Base-by-base conservation (phyloP, 352 stramenopile genomes). In the Phytophthora citrophthora region DNA sequence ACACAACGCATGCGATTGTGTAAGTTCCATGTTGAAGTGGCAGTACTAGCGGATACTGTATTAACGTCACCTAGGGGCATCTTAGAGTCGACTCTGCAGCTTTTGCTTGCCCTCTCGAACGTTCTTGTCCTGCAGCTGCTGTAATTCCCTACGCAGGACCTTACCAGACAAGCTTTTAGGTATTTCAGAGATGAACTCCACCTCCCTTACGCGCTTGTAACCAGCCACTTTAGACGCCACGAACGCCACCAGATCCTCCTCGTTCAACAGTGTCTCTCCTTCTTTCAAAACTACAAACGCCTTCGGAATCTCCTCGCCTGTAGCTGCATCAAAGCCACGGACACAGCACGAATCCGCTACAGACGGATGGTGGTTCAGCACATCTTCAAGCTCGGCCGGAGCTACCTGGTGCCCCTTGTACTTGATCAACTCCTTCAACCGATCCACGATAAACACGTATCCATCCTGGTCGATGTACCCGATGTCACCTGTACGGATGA, bases 401-500 rank as follows among this genome's bases (percentile, higher is more conserved):
- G 94, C 89, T 10, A 98, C 78, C 57, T 96, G 94, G 56, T 96
- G 95, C 11, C 92, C 94, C 56, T 97, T 97, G 61, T 97, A 93
- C 79, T 98, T 98, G 74, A 98, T 98, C 4, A 98, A 65, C 69
- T 98, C 94, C 79, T 98, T 98, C 11, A 88, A 57, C n/a, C 95
- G 74, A 68, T 98, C 95, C 0, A 92, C 88, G 26, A 98, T 95
- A 56, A 88, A 96, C n/a, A 98, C 86, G 67, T 81, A 98, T 7
- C 91, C 93, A 32, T 98, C 91, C 16, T 96, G 83, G 63, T 98
- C 94, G 36, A 98, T 93, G 43, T 92, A 90, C 10, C 83, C 91
- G 26, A 97, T 68, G 70, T 98, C 95, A 2, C 95, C 95, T 12
- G 93, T 98, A 41, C 79, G 78, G 10, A 98, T 54, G 69, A 94